Evolutionary conservation across 2,329 filamentous ascomycete species (phyloP).

Genomic region (Aureobasidium pullulans): DNA sequence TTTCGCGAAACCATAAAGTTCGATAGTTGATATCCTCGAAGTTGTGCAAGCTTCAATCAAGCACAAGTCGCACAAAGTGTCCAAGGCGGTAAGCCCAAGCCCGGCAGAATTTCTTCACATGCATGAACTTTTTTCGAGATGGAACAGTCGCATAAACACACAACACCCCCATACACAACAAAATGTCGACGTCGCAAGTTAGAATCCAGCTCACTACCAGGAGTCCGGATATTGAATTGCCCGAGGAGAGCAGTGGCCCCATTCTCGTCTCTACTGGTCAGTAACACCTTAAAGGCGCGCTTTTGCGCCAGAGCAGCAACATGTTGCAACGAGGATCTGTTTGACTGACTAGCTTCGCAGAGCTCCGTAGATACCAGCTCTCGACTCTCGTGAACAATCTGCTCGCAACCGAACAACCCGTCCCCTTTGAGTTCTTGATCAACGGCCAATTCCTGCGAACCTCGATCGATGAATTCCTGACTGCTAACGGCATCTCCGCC

Average conservation of each 20-base stretch:
- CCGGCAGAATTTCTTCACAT: background rate
- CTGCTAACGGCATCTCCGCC: constrained; percentile 74
- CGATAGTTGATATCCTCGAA: background rate
- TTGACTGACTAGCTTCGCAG: constrained; percentile 25
- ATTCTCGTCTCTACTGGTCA: constrained; percentile 52
- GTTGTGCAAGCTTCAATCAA: background rate
- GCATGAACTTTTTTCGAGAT: constrained; percentile 12
- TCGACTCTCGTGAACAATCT: constrained; percentile 58
- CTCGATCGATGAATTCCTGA: constrained; percentile 84
- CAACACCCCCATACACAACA: constrained; percentile 16
- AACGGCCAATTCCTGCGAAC: constrained; percentile 88
- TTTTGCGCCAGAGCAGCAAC: background rate
- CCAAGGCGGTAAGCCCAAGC: background rate
- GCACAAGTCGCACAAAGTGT: background rate
- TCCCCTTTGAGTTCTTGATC: constrained; percentile 90
- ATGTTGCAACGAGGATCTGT: background rate
- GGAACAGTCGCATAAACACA: background rate
- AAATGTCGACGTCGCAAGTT: constrained; percentile 35
- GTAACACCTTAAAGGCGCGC: constrained; percentile 11
- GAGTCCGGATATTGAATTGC: constrained; percentile 46
- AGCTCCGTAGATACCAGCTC: constrained; percentile 50
- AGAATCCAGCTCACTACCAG: constrained; percentile 48
- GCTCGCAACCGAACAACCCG: constrained; percentile 51
- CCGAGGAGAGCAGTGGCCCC: constrained; percentile 44
- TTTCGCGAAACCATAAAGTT: background rate